Base-by-base conservation (phyloP, 2,329 filamentous ascomycete species). In the Diaporthe vexans region DNA sequence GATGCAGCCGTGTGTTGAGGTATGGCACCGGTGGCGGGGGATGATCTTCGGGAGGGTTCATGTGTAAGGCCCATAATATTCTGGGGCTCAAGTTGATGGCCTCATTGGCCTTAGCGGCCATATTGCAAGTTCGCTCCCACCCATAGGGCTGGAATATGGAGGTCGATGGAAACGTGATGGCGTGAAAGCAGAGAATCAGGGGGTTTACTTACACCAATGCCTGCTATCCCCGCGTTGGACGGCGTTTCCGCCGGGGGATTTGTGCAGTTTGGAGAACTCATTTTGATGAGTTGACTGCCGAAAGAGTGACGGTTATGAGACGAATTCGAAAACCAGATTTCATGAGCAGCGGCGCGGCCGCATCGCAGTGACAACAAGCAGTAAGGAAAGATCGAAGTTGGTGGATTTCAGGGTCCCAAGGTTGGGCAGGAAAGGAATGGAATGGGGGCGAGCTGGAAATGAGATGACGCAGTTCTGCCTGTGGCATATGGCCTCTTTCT, bases 221-320 rank as follows among this genome's bases (percentile, higher is more conserved):
- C 70, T 26, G 73, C 73, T 10, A 75, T 21, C 21, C 70, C 70
- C 11, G 73, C 43, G 68, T 75, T 75, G 24, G 73, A 61, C n/a
- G 70, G 57, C 33, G 70, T 71, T 1, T 15, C n/a, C 15, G 46
- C 61, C 48, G 70, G 70, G 11, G 73, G 43, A 2, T 65, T 54
- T 24, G 56, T 61, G 59, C 61, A 73, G 11, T 67, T 69, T 15
- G 58, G 11, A 21, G 61, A 26, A 54, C 70, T 46, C 57, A 72
- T 72, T 13, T 15, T 68, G n/a, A 21, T 29, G n/a, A 29, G 63
- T 11, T 29, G 48, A 6, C 33, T 40, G 48, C 63, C 33, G 37
- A 68, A 54, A 19, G 63, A 68, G 48, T 68, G 48, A 37, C 29
- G 33, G 15, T 13, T 4, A 13, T 17, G n/a, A 37, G 21, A 26